phyloP scores from a whole-genome alignment of 305 asterid genomes.

The Solanum hybrid region DNA sequence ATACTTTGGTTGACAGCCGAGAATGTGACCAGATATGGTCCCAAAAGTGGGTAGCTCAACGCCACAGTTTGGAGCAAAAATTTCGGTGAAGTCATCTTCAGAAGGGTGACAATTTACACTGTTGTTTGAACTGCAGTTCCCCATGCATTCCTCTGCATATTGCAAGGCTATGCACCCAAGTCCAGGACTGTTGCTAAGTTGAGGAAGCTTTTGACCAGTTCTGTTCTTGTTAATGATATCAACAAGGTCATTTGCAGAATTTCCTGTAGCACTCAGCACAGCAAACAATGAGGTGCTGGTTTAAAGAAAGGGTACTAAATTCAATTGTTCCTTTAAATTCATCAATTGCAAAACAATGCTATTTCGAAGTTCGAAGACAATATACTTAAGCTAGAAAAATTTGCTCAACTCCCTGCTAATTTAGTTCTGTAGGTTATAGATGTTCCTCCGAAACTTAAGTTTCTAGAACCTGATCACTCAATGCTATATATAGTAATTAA shows the following conservation, averaged over 20 bases:
- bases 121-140: conserved; percentile 48
- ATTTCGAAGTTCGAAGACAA: neutral
- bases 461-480: neutral
- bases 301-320: neutral
- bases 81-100: conserved; percentile 59
- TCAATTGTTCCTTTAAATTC: neutral
- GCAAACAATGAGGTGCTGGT: neutral
- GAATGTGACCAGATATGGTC: conserved; percentile 40
- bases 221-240: conserved; percentile 58
- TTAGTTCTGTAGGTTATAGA: neutral
- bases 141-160: conserved; percentile 45
- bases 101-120: conserved; percentile 46
- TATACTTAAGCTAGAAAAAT: neutral
- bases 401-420: neutral
- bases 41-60: conserved; percentile 79
- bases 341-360: neutral
- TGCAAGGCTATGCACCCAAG: conserved; percentile 86
- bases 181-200: conserved; percentile 41
- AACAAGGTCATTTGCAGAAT: conserved; percentile 64
- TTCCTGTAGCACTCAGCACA: conserved; percentile 28
- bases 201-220: conserved; percentile 49
- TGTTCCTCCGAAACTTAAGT: neutral
- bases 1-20: conserved; percentile 50
- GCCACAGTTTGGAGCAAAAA: conserved; percentile 84
- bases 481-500: neutral